Percentiles rank a stretch among this genome's conserved stretches.
These are phyloP conservation scores for Phytopythium delawarense DNA, from an alignment of 352 stramenopile species.

Conservation along the genomic window DNA sequence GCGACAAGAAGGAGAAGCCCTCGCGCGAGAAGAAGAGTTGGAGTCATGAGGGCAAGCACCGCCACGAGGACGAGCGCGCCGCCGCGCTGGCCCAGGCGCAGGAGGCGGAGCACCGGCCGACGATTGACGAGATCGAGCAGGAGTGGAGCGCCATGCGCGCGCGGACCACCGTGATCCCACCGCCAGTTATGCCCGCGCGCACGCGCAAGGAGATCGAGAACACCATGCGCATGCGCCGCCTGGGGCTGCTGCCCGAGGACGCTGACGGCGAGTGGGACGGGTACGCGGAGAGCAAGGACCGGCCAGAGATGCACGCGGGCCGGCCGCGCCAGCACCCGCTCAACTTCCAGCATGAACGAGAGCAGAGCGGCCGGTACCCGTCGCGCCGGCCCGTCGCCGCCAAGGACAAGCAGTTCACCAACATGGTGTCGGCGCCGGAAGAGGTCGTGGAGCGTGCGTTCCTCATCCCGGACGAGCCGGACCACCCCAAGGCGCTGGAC, in stretches of 20 bases:
- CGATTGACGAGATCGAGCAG: slow-evolving; percentile 32
- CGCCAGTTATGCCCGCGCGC: slow-evolving; percentile 29
- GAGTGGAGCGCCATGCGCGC: slow-evolving; percentile 44
- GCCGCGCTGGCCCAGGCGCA: background rate
- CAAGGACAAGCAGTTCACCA: slow-evolving; percentile 72
- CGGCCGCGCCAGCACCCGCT: slow-evolving; percentile 11
- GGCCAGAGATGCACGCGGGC: slow-evolving; percentile 2
- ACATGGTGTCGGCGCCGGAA: slow-evolving; percentile 52
- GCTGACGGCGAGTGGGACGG: slow-evolving; percentile 26
- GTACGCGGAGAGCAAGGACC: slow-evolving; percentile 9
- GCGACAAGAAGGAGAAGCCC: slow-evolving; percentile 16
- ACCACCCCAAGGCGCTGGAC: slow-evolving; percentile 61
- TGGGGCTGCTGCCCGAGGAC: slow-evolving; percentile 46
- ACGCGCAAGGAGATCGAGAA: slow-evolving; percentile 52
- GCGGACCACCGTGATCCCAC: slow-evolving; percentile 25
- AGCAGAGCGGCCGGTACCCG: slow-evolving; percentile 15
- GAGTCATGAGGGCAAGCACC: background rate
- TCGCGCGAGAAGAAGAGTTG: background rate
- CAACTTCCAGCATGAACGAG: slow-evolving; percentile 17
- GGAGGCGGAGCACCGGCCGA: slow-evolving; percentile 9
- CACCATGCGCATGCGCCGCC: slow-evolving; percentile 52
- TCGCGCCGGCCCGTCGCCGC: slow-evolving; percentile 34
- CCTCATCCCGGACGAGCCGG: slow-evolving; percentile 65
- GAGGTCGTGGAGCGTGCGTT: slow-evolving; percentile 69
- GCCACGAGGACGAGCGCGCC: slow-evolving; percentile 1